Conservation (phyloP, 2,329 filamentous ascomycete genomes). For the Mollisia scopiformis region DNA sequence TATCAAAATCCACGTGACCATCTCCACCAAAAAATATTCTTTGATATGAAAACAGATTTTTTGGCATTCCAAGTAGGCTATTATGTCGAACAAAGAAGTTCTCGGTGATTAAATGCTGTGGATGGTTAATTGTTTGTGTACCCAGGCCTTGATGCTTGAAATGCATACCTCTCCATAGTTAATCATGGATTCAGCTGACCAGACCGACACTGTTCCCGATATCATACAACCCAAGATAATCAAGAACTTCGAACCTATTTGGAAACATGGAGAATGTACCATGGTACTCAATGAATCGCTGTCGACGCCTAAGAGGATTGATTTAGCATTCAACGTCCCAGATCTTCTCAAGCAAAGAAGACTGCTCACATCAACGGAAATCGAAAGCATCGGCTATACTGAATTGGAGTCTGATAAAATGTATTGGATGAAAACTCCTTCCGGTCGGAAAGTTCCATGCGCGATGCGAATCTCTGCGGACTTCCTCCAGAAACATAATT, state of each 20-base stretch:
- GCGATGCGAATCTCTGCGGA: background rate
- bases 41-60: too few species aligned
- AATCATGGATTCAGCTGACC: background rate
- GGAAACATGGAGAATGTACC: conserved; percentile 4
- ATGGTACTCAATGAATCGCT: conserved; percentile 1
- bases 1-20: too few species aligned
- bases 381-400: background rate
- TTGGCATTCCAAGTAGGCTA: too few species aligned
- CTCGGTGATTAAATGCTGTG: too few species aligned
- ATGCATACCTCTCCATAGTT: too few species aligned
- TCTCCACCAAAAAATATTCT: too few species aligned
- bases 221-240: background rate
- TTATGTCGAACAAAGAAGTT: too few species aligned
- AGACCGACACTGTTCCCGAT: background rate
- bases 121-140: too few species aligned
- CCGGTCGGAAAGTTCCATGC: background rate
- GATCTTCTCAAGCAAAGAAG: background rate
- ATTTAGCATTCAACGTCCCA: background rate
- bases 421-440: background rate
- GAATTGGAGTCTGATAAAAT: conserved; percentile 2
- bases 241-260: conserved; percentile 2
- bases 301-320: background rate
- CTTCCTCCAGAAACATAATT: background rate
- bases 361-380: background rate
- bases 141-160: too few species aligned